Base-by-base conservation (phyloP, 352 stramenopile species). In the Phytophthora nicotianae region DNA sequence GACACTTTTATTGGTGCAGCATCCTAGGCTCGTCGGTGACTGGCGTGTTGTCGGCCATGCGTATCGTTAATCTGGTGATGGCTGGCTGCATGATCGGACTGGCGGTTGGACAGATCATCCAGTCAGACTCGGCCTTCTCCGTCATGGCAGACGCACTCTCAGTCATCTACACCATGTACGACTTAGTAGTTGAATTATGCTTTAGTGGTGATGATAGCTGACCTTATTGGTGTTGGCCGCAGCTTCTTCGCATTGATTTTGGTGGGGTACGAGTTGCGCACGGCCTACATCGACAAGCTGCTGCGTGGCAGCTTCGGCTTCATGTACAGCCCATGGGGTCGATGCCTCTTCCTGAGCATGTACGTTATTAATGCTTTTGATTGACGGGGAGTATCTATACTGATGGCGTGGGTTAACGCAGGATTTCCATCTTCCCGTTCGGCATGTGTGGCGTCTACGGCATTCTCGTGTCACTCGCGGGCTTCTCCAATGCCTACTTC, bases 391-490 rank as follows among this genome's bases (percentile, higher is more conserved):
- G 9, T 5, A 2, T 23, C 46, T 19, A 58, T 49, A 29, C 26
- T 68, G 51, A 48, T 45, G 62, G 37, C 32, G 43, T 50, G 2
- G 42, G 26, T 40, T 58, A 10, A 1, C 32, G 4, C 47, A 93
- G 83, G 84, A 94, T 94, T 51, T 96, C 88, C 20, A 95, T 96
- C 65, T 96, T 96, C 66, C 84, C 88, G 32, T 84, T 96, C 47
- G 88, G 88, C 54, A 94, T 93, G 84, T 85, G 89, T 38, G 79
- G 81, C 41, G 35, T 89, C 21, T 93, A 96, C 69, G 88, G 88
- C 42, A 71, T 92, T 49, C 66, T 95, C 10, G 79, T 93, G 57
- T 90, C 85, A 53, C 68, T 96, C 21, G 35, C 70, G 33, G 88
- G 86, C 23, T 96, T 95, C 46, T 58, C 77, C 43, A 94, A 96